Evolutionary conservation across 805 yeast species (phyloP).

Genomic region (Zygoascus bituminiphila): DNA sequence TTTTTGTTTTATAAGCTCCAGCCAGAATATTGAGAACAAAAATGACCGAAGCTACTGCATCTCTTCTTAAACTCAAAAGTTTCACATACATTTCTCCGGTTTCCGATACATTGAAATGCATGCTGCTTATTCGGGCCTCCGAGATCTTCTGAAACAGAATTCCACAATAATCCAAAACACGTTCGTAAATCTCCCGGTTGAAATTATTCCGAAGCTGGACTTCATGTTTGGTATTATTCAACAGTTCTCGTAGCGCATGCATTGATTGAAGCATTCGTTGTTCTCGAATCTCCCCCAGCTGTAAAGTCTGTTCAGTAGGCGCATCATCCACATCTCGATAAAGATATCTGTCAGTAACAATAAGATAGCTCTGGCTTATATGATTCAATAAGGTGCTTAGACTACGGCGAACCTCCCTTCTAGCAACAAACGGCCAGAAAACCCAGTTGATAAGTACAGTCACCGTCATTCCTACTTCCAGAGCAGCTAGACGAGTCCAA

Average conservation of each 20-base stretch:
- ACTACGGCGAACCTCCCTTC: constrained; percentile 34
- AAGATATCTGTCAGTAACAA: constrained; percentile 40
- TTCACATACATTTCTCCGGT: constrained; percentile 35
- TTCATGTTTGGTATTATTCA: constrained; percentile 33
- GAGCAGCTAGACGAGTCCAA: constrained; percentile 35
- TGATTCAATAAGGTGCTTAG: constrained; percentile 35
- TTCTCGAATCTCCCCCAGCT: constrained; percentile 39
- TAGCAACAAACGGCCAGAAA: constrained; percentile 42
- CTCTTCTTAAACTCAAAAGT: constrained; percentile 38
- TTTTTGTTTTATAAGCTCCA: constrained; percentile 34
- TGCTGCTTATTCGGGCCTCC: constrained; percentile 44
- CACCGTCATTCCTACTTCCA: constrained; percentile 33
- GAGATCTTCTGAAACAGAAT: constrained; percentile 35
- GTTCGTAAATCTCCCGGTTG: constrained; percentile 27
- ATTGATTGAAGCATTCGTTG: constrained; percentile 40
- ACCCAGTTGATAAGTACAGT: constrained; percentile 37
- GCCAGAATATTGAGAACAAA: constrained; percentile 37
- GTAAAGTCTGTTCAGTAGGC: constrained; percentile 39
- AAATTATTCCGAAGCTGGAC: constrained; percentile 32
- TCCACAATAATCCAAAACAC: constrained; percentile 33
- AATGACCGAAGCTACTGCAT: constrained; percentile 40
- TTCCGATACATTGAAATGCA: constrained; percentile 40
- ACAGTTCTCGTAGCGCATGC: constrained; percentile 32
- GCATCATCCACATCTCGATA: constrained; percentile 41
- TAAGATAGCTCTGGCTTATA: constrained; percentile 39